phyloP scores from a whole-genome alignment of 768 basidiomycete genomes.

The Russula compacta region DNA sequence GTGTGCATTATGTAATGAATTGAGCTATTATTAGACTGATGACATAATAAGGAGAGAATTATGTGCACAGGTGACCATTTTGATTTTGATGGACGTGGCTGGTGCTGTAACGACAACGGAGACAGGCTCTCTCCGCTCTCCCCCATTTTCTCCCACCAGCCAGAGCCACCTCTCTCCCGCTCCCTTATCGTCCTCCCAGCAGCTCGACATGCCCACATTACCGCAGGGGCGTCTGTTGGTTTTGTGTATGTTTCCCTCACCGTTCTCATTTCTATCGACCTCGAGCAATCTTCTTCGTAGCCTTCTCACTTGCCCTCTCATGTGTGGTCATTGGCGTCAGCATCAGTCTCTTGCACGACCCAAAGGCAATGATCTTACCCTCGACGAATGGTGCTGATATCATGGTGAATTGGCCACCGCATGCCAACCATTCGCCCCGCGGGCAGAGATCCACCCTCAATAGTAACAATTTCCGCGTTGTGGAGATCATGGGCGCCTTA shows the following conservation, averaged over 20 bases:
- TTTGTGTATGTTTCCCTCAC: background rate
- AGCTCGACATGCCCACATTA: constrained; percentile 8
- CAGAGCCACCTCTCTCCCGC: background rate
- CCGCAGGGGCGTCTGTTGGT: constrained; percentile 6
- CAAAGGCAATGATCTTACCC: too few relatives aligned
- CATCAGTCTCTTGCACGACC: background rate
- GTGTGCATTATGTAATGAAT: background rate
- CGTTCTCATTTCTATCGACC: background rate
- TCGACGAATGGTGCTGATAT: accelerated
- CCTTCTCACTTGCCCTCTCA: constrained; percentile 2
- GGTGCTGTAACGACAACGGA: too few relatives aligned
- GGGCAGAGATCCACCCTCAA: background rate
- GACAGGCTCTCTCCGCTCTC: background rate
- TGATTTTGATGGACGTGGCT: too few relatives aligned
- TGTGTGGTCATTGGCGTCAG: constrained; percentile 7
- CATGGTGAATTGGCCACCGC: background rate
- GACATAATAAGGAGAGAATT: background rate
- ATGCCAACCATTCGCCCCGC: too few relatives aligned
- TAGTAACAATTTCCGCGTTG: background rate
- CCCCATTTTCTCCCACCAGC: background rate
- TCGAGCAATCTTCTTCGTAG: background rate
- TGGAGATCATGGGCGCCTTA: background rate
- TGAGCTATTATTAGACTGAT: too few relatives aligned
- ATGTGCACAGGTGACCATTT: too few relatives aligned
- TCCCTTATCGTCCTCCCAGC: background rate